phyloP scores from a whole-genome alignment of 169 alveolate species.

The Plasmodium gallinaceum region DNA sequence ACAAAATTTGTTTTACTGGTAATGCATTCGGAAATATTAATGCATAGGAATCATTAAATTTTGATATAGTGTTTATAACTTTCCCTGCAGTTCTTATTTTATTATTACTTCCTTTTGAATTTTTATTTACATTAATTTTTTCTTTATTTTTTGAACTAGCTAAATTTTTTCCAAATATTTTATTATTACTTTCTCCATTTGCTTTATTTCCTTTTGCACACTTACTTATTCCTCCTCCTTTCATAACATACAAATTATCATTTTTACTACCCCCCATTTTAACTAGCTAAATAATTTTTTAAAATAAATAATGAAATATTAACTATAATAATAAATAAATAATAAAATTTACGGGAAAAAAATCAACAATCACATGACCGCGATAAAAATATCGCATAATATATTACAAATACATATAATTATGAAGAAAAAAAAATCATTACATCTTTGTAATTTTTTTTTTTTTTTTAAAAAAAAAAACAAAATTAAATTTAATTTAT shows the following conservation, averaged over 20 bases:
- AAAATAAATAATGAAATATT: background rate
- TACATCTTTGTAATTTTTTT: no score
- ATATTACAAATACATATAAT: no score
- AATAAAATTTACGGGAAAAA: background rate
- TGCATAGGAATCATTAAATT: slow-evolving; percentile 52
- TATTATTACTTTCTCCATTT: background rate
- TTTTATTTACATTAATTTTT: background rate
- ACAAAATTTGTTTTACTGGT: slow-evolving; percentile 83
- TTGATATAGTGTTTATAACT: slow-evolving; percentile 18
- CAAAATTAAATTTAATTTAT: no score
- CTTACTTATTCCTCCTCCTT: slow-evolving; percentile 43
- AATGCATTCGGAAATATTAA: slow-evolving; percentile 83
- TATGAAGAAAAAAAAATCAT: no score
- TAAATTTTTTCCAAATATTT: background rate
- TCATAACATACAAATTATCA: slow-evolving; percentile 22
- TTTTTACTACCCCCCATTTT: slow-evolving; percentile 49
- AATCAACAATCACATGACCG: background rate
- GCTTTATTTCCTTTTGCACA: slow-evolving; percentile 27
- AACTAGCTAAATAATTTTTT: background rate
- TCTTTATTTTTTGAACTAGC: background rate
- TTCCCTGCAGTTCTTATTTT: slow-evolving; percentile 45
- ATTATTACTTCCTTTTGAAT: slow-evolving; percentile 27
- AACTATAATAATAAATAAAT: background rate
- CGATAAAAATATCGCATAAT: no score
- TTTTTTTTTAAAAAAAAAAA: no score